Evolutionary conservation across 1,139 yeast genomes (phyloP), one percentile per base, ranked within the genome.

Genomic region (Yamadazyma trypodendri): DNA sequence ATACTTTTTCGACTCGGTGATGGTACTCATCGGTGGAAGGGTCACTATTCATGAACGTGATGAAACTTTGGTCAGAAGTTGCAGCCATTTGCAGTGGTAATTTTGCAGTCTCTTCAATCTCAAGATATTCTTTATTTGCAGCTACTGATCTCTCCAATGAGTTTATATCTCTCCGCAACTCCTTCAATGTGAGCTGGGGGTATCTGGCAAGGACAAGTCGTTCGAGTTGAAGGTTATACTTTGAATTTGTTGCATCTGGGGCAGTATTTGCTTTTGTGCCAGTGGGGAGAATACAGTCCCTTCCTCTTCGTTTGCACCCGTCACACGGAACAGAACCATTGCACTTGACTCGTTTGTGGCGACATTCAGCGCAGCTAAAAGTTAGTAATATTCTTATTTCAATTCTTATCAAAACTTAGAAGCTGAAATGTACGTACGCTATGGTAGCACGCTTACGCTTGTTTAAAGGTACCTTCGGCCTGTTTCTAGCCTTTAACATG

Each of bases 1-100:
- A 31, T 28, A 31, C 34, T 24, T 27, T 33, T 16, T 36, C 40
- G 22, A 37, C 38, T 13, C 24, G 34, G 16, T 38, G 35, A 3
- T 28, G 20, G 11, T 33, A 34, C 15, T 30, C 39, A 7, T 32
- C 35, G 8, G 32, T 35, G 7, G 38, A 34, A 2, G 38, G 31
- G n/a, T 36, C 44, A 15, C 40, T 43, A 12, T 45, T 45, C 35
- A 51, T 47, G 29, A 50, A 51, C 6, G 43, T 47, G 10, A 51
- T 46, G 35, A 51, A 51, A 32, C 55, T 50, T 31, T 49, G 50
- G 24, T 51, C 54, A 1, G 54, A 45, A 2, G 55, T 50, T 6
- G 37, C 27, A 2, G 32, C 38, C 36, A 42, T 35, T 14, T 45
- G 41, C 3, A 33, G 12, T 4, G 41, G 28, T 31, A 36, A 24